A percentile compares a stretch with the other conserved stretches of the same genome.
phyloP scores from a whole-genome alignment of 768 basidiomycete genomes.

The Tricholoma saponaceum region DNA sequence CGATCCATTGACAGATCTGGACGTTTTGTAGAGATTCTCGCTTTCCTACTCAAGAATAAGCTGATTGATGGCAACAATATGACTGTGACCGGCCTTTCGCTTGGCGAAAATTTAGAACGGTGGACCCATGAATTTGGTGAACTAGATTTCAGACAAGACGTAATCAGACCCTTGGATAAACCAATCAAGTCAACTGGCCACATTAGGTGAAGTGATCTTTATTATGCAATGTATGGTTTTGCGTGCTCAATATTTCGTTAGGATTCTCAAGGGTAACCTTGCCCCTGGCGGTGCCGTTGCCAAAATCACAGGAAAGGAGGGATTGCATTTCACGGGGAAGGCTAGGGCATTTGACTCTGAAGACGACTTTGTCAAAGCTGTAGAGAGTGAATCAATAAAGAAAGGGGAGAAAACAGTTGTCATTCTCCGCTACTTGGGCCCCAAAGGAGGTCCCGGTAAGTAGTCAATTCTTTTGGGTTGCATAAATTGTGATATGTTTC shows the following conservation, averaged over 20 bases:
- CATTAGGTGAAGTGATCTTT: slow-evolving; percentile 55
- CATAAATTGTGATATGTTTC: slow-evolving; percentile 8
- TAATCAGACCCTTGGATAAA: slow-evolving; percentile 82
- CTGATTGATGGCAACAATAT: slow-evolving; percentile 87
- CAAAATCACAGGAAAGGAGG: slow-evolving; percentile 97
- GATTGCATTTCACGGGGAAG: slow-evolving; percentile 83
- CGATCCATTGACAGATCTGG: slow-evolving; percentile 1
- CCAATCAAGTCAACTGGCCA: slow-evolving; percentile 91
- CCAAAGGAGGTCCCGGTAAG: slow-evolving; percentile 92
- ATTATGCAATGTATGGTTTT: slow-evolving; percentile 6
- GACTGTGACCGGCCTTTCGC: slow-evolving; percentile 86
- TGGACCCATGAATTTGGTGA: slow-evolving; percentile 83
- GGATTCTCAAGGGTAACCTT: slow-evolving; percentile 88
- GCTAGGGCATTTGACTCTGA: slow-evolving; percentile 93
- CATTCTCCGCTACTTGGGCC: slow-evolving; percentile 93
- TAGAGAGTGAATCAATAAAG: slow-evolving; percentile 84
- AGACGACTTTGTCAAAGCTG: slow-evolving; percentile 81
- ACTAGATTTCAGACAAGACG: slow-evolving; percentile 70
- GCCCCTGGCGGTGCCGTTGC: slow-evolving; percentile 95
- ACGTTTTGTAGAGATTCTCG: slow-evolving; percentile 64
- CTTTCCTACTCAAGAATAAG: slow-evolving; percentile 81
- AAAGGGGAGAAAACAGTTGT: slow-evolving; percentile 96
- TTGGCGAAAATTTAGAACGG: slow-evolving; percentile 89
- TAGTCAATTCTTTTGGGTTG: slow-evolving; percentile 21
- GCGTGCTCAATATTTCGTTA: slow-evolving; percentile 26